Percentiles rank a stretch among this genome's conserved stretches.
phyloP scores from a whole-genome alignment of 2,329 filamentous ascomycete species.

The Pseudopithomyces chartarum region DNA sequence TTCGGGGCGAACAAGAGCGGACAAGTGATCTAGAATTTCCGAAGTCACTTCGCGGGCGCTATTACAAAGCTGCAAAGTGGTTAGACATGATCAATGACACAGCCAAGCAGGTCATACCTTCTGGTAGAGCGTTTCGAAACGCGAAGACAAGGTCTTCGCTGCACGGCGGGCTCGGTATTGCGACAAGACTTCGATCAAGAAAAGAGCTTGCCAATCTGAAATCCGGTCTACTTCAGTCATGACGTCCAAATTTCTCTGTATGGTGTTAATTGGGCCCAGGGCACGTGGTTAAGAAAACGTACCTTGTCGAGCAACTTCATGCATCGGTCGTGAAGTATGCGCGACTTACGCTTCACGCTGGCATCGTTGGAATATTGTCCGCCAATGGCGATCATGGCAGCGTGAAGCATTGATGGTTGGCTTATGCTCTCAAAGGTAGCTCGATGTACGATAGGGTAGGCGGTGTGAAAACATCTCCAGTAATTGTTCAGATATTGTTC shows the following conservation, averaged over 20 bases:
- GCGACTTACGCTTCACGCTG: slow-evolving; percentile 41
- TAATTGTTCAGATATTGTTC: slow-evolving; percentile 51
- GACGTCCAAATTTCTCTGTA: slow-evolving; percentile 32
- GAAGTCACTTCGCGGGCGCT: slow-evolving; percentile 23
- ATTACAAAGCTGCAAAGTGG: slow-evolving; percentile 24
- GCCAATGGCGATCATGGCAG: slow-evolving; percentile 52
- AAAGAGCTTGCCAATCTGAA: slow-evolving; percentile 51
- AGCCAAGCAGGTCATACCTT: slow-evolving; percentile 26
- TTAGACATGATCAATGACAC: slow-evolving; percentile 3
- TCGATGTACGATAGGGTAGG: slow-evolving; percentile 51
- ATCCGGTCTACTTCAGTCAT: slow-evolving; percentile 35
- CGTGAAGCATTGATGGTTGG: slow-evolving; percentile 50
- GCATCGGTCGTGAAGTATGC: slow-evolving; percentile 48
- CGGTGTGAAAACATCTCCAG: slow-evolving; percentile 52
- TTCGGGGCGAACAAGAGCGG: slow-evolving; percentile 22
- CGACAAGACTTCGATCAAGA: slow-evolving; percentile 50
- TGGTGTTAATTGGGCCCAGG: slow-evolving; percentile 19
- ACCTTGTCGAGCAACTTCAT: slow-evolving; percentile 47
- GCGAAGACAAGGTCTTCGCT: slow-evolving; percentile 41
- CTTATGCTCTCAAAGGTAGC: slow-evolving; percentile 43
- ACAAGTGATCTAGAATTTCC: slow-evolving; percentile 21
- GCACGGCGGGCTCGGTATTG: slow-evolving; percentile 49
- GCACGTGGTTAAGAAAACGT: slow-evolving; percentile 4
- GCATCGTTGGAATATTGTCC: slow-evolving; percentile 46
- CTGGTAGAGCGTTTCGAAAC: slow-evolving; percentile 45